phyloP scores from a whole-genome alignment of 208 protist genomes.

The Trichomonas tenax region DNA sequence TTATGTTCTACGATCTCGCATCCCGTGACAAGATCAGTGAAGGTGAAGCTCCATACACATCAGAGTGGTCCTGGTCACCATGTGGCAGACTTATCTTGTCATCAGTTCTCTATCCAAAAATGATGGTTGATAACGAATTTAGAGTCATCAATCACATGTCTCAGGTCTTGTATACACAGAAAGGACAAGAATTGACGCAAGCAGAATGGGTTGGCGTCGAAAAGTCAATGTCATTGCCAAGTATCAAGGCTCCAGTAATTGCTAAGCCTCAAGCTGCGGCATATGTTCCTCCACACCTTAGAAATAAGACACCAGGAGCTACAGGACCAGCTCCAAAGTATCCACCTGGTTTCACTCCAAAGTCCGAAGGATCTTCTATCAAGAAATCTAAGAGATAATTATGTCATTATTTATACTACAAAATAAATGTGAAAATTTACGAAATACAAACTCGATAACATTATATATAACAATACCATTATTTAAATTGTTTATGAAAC shows the following conservation, averaged over 20 bases:
- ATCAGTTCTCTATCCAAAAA: not conserved
- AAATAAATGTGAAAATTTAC: not conserved
- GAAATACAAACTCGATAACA: too few species aligned
- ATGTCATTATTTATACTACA: not conserved
- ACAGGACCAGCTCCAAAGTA: not conserved
- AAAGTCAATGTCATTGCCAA: not conserved
- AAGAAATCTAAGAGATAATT: not conserved
- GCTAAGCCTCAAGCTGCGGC: not conserved
- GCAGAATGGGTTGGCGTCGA: not conserved
- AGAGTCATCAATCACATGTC: not conserved
- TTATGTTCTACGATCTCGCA: not conserved
- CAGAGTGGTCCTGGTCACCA: not conserved
- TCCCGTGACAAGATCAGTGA: not conserved
- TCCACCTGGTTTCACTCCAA: not conserved
- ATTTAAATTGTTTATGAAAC: too few species aligned
- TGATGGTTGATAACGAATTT: not conserved
- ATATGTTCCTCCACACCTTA: not conserved
- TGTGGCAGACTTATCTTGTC: not conserved
- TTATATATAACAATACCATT: too few species aligned
- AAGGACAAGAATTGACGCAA: not conserved
- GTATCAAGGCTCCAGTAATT: not conserved
- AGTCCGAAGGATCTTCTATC: not conserved
- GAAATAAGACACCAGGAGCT: not conserved
- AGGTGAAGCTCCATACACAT: not conserved
- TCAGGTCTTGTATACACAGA: not conserved